Evolutionary conservation across 2,329 filamentous ascomycete species (phyloP).

Genomic region (Pseudogymnoascus sp.): DNA sequence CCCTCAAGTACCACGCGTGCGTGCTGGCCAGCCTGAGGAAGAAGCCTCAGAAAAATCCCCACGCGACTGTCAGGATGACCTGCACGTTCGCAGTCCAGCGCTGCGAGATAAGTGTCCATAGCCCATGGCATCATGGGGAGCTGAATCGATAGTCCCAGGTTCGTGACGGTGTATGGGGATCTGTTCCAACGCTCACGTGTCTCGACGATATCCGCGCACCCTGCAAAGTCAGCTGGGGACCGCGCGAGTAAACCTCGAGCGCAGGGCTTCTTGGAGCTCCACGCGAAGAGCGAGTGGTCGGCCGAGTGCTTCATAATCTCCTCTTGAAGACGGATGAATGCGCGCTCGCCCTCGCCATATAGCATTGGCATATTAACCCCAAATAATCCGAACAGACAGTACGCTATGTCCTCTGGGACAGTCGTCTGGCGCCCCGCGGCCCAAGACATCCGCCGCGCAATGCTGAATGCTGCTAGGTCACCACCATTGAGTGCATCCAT

Average conservation of each 20-base stretch:
- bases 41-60: constrained; percentile 12
- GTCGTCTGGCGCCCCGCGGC: constrained; percentile 21
- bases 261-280: constrained; percentile 13
- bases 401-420: constrained; percentile 23
- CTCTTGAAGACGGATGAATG: constrained; percentile 25
- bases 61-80: constrained; percentile 3
- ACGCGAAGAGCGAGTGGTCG: constrained; percentile 31
- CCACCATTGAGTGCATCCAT: constrained; percentile 19
- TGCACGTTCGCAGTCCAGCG: constrained; percentile 16
- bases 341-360: constrained; percentile 25
- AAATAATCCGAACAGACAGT: constrained; percentile 26
- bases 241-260: constrained; percentile 14
- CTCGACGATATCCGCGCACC: background rate
- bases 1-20: constrained; percentile 3
- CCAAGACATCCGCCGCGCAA: constrained; percentile 26
- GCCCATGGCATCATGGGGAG: constrained; percentile 17
- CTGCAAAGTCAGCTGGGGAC: constrained; percentile 10
- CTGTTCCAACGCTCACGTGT: constrained; percentile 2
- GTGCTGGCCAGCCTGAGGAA: constrained; percentile 10
- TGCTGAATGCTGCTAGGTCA: constrained; percentile 18
- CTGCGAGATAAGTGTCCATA: constrained; percentile 19
- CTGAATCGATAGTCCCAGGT: constrained; percentile 18
- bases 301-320: constrained; percentile 26
- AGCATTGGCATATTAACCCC: constrained; percentile 30
- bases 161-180: constrained; percentile 16